Evolutionary conservation across 768 basidiomycete genomes (phyloP), one percentile per base, ranked within the genome.

Genomic region (Neoboletus subvelutipes): DNA sequence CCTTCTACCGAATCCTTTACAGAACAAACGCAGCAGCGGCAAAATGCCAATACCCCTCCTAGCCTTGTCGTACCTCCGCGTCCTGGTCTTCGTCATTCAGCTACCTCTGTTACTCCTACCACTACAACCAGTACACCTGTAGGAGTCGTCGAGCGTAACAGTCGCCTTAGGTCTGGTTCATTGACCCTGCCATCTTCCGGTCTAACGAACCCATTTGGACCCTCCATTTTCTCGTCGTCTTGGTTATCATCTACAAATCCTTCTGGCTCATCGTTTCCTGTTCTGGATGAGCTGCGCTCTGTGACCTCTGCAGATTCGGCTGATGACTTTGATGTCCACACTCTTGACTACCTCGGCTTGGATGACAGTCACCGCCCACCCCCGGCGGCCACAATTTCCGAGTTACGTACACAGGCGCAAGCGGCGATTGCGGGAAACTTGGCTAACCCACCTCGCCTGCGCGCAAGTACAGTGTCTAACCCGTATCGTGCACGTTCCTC

Each of bases 291-390:
- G 71, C 73, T 91, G 64, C 88, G 88, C 60, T 90, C 90, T 45
- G 86, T 88, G 45, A 83, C 84, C 29, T 92, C 90, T 43, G 83
- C 84, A 60, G 90, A 92, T 69, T 88, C 88, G 20, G 78, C 83
- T 24, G 95, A 97, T 52, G 89, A 93, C 49, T 91, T 92, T 71
- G 90, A 94, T 65, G 90, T 94, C 45, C 92, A 94, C 68, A 98
- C 96, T 28, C 83, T 98, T 58, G 95, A 97, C 73, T 98, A 98
- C 73, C 89, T 98, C 49, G 96, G 96, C 43, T 80, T 98, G 65
- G 96, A 94, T 65, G 95, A 93, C 60, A 75, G 79, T 54, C 78
- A 82, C 62, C 82, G 87, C 51, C 84, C 83, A 50, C 70, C 89
- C n/a, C 87, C 87, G 3, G 90, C 92, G 6, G 93, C 92, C 12